These are phyloP conservation scores for Pythium guiyangense DNA, from an alignment of 352 stramenopile species.

Conservation along the genomic window DNA sequence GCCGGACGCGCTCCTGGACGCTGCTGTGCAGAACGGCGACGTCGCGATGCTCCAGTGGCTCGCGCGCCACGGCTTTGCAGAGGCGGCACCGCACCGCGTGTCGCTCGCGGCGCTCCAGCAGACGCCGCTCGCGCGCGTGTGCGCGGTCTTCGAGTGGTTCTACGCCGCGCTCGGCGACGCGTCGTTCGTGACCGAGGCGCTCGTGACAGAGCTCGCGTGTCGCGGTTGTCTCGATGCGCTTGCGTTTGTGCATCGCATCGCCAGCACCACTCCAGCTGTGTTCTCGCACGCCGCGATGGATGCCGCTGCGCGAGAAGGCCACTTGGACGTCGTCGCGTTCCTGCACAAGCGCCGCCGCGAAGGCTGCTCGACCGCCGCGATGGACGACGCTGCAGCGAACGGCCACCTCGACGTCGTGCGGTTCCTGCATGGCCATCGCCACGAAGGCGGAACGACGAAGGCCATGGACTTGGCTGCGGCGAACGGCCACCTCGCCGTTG, in stretches of 20 bases:
- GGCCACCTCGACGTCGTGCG: not conserved
- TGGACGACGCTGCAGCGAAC: slow-evolving; percentile 1
- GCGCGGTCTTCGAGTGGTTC: slow-evolving; percentile 3
- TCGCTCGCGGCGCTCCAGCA: no score
- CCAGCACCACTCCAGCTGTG: not conserved
- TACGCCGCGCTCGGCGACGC: not conserved
- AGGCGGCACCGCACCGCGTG: no score
- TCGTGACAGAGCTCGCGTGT: not conserved
- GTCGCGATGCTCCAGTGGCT: no score
- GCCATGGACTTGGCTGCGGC: slow-evolving; percentile 2
- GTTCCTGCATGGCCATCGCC: slow-evolving; percentile 1
- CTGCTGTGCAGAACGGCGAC: no score
- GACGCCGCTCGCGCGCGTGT: no score
- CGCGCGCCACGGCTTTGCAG: no score
- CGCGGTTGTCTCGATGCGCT: slow-evolving; percentile 1
- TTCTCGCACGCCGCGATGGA: slow-evolving; percentile 4
- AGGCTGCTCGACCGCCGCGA: not conserved
- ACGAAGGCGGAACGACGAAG: not conserved
- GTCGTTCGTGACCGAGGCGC: no score
- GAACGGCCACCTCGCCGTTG: not conserved
- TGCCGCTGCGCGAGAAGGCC: not conserved
- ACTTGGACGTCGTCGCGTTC: slow-evolving; percentile 1
- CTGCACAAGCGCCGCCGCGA: no score
- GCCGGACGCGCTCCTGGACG: no score
- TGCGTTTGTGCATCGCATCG: not conserved